phyloP scores from a whole-genome alignment of 1,284 basidiomycete genomes.

The Polyporus tsugae region DNA sequence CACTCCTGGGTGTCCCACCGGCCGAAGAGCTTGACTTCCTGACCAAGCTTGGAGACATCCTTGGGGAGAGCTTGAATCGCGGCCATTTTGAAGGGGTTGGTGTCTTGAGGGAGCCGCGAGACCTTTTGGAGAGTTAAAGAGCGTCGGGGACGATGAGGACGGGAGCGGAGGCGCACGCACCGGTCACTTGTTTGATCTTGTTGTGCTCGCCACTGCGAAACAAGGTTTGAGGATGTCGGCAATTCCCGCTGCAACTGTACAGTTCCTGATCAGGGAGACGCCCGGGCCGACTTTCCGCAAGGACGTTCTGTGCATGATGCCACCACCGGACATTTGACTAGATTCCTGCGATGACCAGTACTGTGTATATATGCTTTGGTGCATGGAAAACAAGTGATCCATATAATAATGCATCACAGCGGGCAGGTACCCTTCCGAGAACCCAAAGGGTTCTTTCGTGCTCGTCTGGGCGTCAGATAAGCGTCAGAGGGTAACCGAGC shows the following conservation, averaged over 20 bases:
- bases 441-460: not conserved
- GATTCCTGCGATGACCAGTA: not conserved
- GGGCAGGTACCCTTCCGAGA: not conserved
- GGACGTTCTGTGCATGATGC: too few species aligned
- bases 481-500: not conserved
- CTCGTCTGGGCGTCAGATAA: not conserved
- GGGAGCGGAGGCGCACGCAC: conserved; percentile 32
- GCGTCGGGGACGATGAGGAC: conserved; percentile 34
- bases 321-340: not conserved
- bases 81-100: conserved; percentile 56
- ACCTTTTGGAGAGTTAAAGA: conserved; percentile 34
- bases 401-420: not conserved
- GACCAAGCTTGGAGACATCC: conserved; percentile 86
- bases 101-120: conserved; percentile 36
- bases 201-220: conserved; percentile 49
- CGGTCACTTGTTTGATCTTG: conserved; percentile 55
- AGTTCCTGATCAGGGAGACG: conserved; percentile 29
- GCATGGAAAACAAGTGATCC: not conserved
- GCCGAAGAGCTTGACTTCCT: conserved; percentile 94
- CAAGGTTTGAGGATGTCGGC: conserved; percentile 56
- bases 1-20: conserved; percentile 98
- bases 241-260: conserved; percentile 53
- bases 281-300: conserved; percentile 13
- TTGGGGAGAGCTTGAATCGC: conserved; percentile 77
- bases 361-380: not conserved